Evolutionary conservation across 148 eudicot species (phyloP), one percentile per base, ranked within the genome.

Genomic region (Simmondsia chinensis): DNA sequence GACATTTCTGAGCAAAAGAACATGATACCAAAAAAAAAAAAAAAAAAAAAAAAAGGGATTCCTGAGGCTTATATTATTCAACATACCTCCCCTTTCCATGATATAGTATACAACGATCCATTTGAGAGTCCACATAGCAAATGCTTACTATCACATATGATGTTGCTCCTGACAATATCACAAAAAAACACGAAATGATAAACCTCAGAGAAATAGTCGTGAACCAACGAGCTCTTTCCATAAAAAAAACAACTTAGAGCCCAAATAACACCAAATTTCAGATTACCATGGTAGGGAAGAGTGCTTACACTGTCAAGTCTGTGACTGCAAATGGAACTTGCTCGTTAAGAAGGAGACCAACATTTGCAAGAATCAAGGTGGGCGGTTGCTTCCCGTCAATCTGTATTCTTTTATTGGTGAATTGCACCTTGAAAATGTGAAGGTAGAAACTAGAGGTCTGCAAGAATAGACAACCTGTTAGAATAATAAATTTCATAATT

Each of bases 11-110:
- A 25, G 4, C 42, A 36, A 44, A 28, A 39, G 3, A 18, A 18
- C 36, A 30, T 13, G 6, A 37, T 11, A 44, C 12, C n/a, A 12
- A 20, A 30, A 44, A 9, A 7, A 25, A 17, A 42, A 22, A 32
- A 3, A 1, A 13, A 26, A 29, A 50, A 29, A 24, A 19, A 53
- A 27, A 14, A 14, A 39, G 19, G 15, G 22, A 28, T 6, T 19
- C 33, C 18, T 15, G 22, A 43, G 58, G 15, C 37, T 46, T 4
- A 34, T 10, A 18, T 32, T 26, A 27, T 18, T 33, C 22, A 10
- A 20, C 20, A 46, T 91, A 91, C 99, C 99, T 91, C 99, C 43
- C 99, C 99, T 77, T 85, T 85, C 99, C 99, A 91, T 37, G 99
- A 91, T 65, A 91, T 79, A 50, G 70, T 76, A 66, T 85, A 91